A percentile compares a stretch with the other conserved stretches of the same genome.
These are phyloP conservation scores for Fragaria iinumae DNA, from an alignment of 306 rosid species.

Conservation along the genomic window DNA sequence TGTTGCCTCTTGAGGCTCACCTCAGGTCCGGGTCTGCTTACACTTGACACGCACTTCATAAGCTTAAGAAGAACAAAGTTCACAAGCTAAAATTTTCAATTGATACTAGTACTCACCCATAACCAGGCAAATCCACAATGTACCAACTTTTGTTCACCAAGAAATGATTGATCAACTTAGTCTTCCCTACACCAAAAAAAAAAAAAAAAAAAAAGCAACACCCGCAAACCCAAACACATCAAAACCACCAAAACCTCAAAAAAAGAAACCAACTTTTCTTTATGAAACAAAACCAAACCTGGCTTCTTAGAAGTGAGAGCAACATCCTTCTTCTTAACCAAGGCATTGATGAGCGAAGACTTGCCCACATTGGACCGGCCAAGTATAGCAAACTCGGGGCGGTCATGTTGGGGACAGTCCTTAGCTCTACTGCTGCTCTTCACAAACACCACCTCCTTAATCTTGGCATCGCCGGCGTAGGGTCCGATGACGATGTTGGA, in stretches of 20 bases:
- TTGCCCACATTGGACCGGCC: conserved; percentile 97
- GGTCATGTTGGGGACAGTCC: conserved; percentile 71
- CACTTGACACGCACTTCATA: neutral
- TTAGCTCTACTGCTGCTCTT: conserved; percentile 74
- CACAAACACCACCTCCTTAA: conserved; percentile 76
- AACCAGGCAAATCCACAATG: conserved; percentile 94
- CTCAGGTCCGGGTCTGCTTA: no score
- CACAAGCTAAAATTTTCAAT: neutral
- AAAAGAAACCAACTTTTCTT: neutral
- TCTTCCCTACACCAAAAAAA: conserved; percentile 59
- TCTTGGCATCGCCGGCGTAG: conserved; percentile 74
- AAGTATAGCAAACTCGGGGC: conserved; percentile 81
- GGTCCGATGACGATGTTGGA: conserved; percentile 88
- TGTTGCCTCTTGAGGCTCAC: no score
- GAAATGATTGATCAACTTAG: conserved; percentile 91
- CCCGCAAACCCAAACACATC: neutral
- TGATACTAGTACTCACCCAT: conserved; percentile 51
- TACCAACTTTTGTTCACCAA: conserved; percentile 91
- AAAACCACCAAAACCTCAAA: neutral
- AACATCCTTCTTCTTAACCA: conserved; percentile 81
- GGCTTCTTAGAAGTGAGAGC: conserved; percentile 95
- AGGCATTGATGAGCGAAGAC: conserved; percentile 85
- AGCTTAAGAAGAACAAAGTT: neutral
- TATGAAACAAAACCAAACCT: conserved; percentile 59
- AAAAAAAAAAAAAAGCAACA: conserved; percentile 4